A percentile compares a stretch with the other conserved stretches of the same genome.
phyloP scores from a whole-genome alignment of 1,284 basidiomycete species.

The Stygiomarasmius scandens region DNA sequence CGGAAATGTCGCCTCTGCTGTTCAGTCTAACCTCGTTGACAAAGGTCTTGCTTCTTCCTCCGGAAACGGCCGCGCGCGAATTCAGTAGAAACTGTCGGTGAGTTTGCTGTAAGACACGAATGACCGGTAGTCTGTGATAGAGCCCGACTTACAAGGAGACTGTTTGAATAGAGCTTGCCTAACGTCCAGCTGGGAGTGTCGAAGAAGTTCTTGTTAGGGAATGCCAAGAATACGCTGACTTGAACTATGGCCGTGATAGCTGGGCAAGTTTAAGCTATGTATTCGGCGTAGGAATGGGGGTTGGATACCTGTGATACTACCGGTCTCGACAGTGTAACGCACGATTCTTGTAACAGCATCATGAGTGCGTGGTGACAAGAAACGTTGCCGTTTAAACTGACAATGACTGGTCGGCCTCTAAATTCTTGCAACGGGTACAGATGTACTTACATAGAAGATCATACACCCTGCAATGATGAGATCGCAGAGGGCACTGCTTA shows the following conservation, averaged over 20 bases:
- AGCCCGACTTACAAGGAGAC: conserved; percentile 6
- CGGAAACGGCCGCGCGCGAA: conserved; percentile 7
- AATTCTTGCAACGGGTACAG: neutral
- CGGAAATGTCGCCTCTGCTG: neutral
- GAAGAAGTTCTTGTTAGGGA: conserved; percentile 11
- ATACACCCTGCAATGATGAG: too few relatives aligned
- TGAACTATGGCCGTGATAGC: conserved; percentile 8
- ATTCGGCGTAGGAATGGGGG: neutral
- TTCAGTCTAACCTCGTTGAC: conserved; percentile 10
- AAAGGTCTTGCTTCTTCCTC: conserved; percentile 8
- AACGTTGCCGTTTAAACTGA: conserved; percentile 12
- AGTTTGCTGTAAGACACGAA: neutral
- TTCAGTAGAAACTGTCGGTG: conserved; percentile 16
- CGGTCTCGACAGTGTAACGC: too few relatives aligned
- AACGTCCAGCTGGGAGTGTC: conserved; percentile 14
- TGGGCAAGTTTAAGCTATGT: neutral
- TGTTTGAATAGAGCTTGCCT: conserved; percentile 18
- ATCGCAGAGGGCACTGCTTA: too few relatives aligned
- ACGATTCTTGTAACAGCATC: conserved; percentile 5
- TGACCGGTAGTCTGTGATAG: neutral
- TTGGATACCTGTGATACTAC: conserved; percentile 4
- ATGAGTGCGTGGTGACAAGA: conserved; percentile 1
- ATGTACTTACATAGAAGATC: conserved; percentile 1
- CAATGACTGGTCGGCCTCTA: too few relatives aligned
- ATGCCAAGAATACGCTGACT: conserved; percentile 1